Base-by-base conservation (phyloP, 345 rosid genomes). In the Eutrema japonicum region DNA sequence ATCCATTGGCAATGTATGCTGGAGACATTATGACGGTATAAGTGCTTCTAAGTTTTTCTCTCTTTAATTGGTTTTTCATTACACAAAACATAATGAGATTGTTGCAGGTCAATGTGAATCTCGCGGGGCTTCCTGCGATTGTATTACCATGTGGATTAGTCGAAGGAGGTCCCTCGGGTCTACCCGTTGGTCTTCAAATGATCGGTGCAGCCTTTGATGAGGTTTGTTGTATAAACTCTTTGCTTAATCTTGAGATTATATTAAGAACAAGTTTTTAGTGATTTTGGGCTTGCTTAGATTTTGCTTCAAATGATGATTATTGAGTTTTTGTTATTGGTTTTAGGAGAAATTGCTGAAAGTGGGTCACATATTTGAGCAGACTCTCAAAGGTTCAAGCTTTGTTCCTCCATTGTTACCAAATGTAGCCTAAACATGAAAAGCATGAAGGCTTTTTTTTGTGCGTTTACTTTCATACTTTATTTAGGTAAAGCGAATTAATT, bases 101-200 rank as follows among this genome's bases (percentile, higher is more conserved):
- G n/a, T 69, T 68, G 38, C 86, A 93, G 98, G 98, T 93, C 10
- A 93, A 93, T 77, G 98, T 93, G 61, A 93, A 93, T 77, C 83
- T 91, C 57, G 96, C 96, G 3, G 96, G 98, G 1, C 81, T 91
- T 68, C 97, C 98, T 54, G 98, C 98, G 9, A 71, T 93, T 35
- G 98, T 93, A 64, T 74, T 93, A 83, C 98, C 98, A 1, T 91
- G 94, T 71, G 96, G 97, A 68, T 89, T 91, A 76, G 92, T 87
- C 56, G 90, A 91, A 58, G 96, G 87, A 0, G 97, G 92, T 46
- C 63, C 87, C 36, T 76, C 75, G 2, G 86, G 89, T 27, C 88
- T 93, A 80, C 98, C 98, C 3, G 90, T 93, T 77, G 97, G 97
- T 78, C 91, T 91, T 83, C 98, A 91, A 80, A 89, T 93, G 88